These are phyloP conservation scores for Cyberlindnera bimundalis DNA, from an alignment of 805 yeast species.

Conservation along the genomic window DNA sequence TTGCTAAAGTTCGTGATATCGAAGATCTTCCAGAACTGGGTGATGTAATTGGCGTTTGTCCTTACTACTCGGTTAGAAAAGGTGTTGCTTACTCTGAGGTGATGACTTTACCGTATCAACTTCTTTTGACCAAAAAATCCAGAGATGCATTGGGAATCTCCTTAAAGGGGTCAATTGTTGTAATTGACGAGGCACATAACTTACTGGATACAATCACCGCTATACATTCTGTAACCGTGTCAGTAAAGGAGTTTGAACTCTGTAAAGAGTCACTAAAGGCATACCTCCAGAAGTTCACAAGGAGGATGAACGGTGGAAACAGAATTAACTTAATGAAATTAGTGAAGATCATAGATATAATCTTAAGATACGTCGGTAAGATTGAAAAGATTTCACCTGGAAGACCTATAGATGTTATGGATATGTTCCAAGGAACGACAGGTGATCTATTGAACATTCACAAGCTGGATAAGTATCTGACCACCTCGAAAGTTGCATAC, in stretches of 20 bases:
- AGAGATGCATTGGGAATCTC: conserved; percentile 58
- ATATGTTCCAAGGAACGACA: conserved; percentile 54
- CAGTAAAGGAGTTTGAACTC: conserved; percentile 42
- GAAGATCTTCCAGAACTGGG: conserved; percentile 75
- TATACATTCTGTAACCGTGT: conserved; percentile 60
- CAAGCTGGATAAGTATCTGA: conserved; percentile 60
- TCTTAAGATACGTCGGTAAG: conserved; percentile 45
- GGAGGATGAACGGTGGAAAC: conserved; percentile 66
- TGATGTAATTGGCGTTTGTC: conserved; percentile 55
- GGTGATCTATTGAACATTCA: conserved; percentile 71
- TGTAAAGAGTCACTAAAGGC: conserved; percentile 47
- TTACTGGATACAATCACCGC: conserved; percentile 71
- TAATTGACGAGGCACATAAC: conserved; percentile 93
- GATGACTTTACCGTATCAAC: conserved; percentile 81
- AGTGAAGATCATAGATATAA: conserved; percentile 48
- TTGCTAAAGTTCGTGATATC: conserved; percentile 50
- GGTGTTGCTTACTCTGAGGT: conserved; percentile 63
- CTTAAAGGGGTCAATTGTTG: conserved; percentile 60
- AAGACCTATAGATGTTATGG: conserved; percentile 43
- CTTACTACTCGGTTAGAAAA: conserved; percentile 72
- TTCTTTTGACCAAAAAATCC: conserved; percentile 57
- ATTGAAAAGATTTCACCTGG: conserved; percentile 46
- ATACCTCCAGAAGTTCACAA: conserved; percentile 60
- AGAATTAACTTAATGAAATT: conserved; percentile 65
- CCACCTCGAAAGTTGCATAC: conserved; percentile 71